phyloP scores from a whole-genome alignment of 1,284 basidiomycete genomes.

The Exobasidium cylindrosporum region DNA sequence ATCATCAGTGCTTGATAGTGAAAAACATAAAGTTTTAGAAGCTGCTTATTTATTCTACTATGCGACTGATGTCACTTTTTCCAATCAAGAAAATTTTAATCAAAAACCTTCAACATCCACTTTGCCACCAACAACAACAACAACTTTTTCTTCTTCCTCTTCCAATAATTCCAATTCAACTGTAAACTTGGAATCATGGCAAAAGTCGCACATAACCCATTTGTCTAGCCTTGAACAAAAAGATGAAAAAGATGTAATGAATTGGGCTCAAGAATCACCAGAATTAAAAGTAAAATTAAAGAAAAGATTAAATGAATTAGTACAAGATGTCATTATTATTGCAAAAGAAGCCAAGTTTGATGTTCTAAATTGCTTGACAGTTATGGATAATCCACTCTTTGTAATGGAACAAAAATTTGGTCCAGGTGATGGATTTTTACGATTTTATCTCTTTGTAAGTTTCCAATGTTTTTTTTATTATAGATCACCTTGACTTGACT shows the following conservation, averaged over 20 bases:
- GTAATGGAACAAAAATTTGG: constrained; percentile 80
- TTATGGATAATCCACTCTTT: constrained; percentile 88
- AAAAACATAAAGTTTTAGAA: constrained; percentile 66
- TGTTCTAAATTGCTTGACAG: constrained; percentile 89
- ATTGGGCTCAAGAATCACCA: constrained; percentile 57
- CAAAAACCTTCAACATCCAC: constrained; percentile 9
- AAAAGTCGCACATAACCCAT: constrained; percentile 32
- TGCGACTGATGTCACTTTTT: constrained; percentile 56
- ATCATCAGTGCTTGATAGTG: constrained; percentile 71
- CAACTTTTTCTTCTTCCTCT: constrained; percentile 11
- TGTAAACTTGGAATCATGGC: constrained; percentile 21
- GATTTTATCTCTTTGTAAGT: constrained; percentile 64
- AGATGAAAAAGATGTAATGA: constrained; percentile 30
- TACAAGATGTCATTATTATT: constrained; percentile 74
- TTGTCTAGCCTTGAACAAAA: constrained; percentile 30
- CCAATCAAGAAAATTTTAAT: neutral
- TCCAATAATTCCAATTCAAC: neutral
- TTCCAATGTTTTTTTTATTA: neutral
- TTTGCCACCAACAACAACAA: constrained; percentile 2
- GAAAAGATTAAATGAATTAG: constrained; percentile 69
- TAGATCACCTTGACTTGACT: constrained; percentile 3
- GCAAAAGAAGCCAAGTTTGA: constrained; percentile 75
- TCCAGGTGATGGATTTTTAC: constrained; percentile 79
- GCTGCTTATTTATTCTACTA: constrained; percentile 95
- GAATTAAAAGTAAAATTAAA: constrained; percentile 68